A percentile compares a stretch with the other conserved stretches of the same genome.
These are phyloP conservation scores for Cytidiella melzeri DNA, from an alignment of 768 basidiomycete genomes.

Conservation along the genomic window DNA sequence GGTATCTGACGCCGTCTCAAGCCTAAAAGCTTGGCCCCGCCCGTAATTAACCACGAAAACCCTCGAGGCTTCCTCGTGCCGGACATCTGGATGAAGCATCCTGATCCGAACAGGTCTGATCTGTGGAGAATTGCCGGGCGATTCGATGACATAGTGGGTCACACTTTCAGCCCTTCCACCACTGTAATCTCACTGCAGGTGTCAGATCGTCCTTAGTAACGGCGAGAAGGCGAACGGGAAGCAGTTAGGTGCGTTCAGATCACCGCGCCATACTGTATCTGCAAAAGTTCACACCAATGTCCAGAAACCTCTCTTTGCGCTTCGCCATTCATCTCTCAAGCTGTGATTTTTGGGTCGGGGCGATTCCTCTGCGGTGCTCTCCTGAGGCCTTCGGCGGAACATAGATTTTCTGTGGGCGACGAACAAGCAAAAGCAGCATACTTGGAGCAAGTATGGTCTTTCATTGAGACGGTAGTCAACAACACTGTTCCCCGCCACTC, in stretches of 20 bases:
- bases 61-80: constrained; percentile 17
- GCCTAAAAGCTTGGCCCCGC: constrained; percentile 16
- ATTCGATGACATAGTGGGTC: constrained; percentile 19
- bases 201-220: constrained; percentile 27
- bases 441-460: neutral
- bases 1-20: neutral
- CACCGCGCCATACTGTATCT: too few species aligned
- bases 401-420: neutral
- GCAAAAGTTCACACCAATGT: too few species aligned
- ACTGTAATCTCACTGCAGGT: too few species aligned
- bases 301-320: constrained; percentile 19
- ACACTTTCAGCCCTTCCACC: too few species aligned
- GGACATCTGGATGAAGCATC: constrained; percentile 20
- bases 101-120: constrained; percentile 7
- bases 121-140: constrained; percentile 20
- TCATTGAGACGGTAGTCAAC: constrained; percentile 12
- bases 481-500: constrained; percentile 22
- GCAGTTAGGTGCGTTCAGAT: constrained; percentile 19
- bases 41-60: constrained; percentile 17
- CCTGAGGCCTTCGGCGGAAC: constrained; percentile 6
- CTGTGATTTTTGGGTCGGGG: constrained; percentile 22
- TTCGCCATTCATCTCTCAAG: constrained; percentile 17
- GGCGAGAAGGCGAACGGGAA: constrained; percentile 27
- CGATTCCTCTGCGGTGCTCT: constrained; percentile 21
- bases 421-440: constrained; percentile 3